Percentiles rank a stretch among this genome's conserved stretches.
Conservation (phyloP, 208 protist species). For the Strigomonas galati region DNA sequence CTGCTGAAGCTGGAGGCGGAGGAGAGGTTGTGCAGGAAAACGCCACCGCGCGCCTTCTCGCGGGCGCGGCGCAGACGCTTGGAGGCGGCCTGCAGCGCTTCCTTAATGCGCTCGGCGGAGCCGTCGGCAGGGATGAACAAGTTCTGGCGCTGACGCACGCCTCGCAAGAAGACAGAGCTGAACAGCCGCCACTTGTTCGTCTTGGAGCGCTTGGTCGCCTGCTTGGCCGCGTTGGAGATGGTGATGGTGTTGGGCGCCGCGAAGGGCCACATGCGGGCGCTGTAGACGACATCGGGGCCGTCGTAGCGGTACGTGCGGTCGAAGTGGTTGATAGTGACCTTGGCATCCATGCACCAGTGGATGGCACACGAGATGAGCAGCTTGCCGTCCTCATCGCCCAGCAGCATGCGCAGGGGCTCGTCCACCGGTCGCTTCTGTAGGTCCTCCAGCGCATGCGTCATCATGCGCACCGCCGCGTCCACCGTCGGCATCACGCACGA, state of each 20-base stretch:
- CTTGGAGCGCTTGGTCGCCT: conserved; percentile 11
- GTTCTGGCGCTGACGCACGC: conserved; percentile 46
- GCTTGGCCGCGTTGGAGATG: conserved; percentile 23
- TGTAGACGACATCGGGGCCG: conserved; percentile 62
- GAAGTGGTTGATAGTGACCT: conserved; percentile 32
- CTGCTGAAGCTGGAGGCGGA: not conserved
- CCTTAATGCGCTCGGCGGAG: conserved; percentile 23
- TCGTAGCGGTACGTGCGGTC: conserved; percentile 47
- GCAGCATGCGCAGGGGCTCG: conserved; percentile 41
- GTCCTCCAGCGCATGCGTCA: conserved; percentile 55
- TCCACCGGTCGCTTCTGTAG: conserved; percentile 52
- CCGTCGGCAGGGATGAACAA: conserved; percentile 42
- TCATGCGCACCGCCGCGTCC: conserved; percentile 49
- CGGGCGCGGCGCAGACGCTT: conserved; percentile 22
- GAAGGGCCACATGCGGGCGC: conserved; percentile 70
- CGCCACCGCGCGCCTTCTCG: not conserved
- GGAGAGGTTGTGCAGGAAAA: not conserved
- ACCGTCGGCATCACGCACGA: conserved; percentile 46
- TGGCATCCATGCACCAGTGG: conserved; percentile 78
- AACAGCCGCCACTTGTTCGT: conserved; percentile 17
- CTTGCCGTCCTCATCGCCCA: conserved; percentile 47
- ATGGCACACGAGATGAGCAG: conserved; percentile 61
- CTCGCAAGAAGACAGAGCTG: conserved; percentile 54
- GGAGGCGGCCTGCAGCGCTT: conserved; percentile 30
- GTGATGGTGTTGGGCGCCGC: conserved; percentile 64